phyloP scores from a whole-genome alignment of 176 grass and related monocot species.

The Alloteropsis semialata region DNA sequence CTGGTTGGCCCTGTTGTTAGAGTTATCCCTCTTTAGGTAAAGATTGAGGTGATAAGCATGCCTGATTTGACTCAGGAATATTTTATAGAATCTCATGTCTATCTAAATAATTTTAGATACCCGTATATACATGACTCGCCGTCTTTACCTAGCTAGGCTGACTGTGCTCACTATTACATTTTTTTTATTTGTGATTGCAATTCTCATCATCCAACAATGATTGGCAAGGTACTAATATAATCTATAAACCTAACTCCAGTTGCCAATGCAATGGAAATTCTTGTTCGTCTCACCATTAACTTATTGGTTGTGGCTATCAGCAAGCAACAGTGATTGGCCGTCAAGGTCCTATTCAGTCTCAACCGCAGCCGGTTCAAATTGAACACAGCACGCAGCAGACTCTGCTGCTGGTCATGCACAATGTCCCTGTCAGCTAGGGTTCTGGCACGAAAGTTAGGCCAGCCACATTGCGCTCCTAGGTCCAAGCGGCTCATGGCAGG shows the following conservation, averaged over 20 bases:
- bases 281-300: background rate
- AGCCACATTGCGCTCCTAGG: background rate
- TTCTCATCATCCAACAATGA: slow-evolving; percentile 14
- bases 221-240: background rate
- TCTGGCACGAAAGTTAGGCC: background rate
- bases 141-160: background rate
- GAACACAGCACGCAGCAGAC: background rate
- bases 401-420: background rate
- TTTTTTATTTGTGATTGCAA: background rate
- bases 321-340: slow-evolving; percentile 14
- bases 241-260: background rate
- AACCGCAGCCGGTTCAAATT: background rate
- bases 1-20: background rate
- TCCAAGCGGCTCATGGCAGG: background rate
- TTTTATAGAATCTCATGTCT: background rate
- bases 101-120: background rate
- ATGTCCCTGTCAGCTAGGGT: slow-evolving; percentile 19
- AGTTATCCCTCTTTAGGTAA: background rate
- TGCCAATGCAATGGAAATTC: background rate
- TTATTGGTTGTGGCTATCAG: background rate
- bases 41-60: background rate
- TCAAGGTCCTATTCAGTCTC: background rate
- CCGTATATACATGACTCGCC: background rate
- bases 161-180: background rate
- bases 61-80: slow-evolving; percentile 22